Percentiles rank a stretch among this genome's conserved stretches.
These are phyloP conservation scores for Domatiomyces catenatus DNA, from an alignment of 2,329 filamentous ascomycete genomes.

Conservation along the genomic window DNA sequence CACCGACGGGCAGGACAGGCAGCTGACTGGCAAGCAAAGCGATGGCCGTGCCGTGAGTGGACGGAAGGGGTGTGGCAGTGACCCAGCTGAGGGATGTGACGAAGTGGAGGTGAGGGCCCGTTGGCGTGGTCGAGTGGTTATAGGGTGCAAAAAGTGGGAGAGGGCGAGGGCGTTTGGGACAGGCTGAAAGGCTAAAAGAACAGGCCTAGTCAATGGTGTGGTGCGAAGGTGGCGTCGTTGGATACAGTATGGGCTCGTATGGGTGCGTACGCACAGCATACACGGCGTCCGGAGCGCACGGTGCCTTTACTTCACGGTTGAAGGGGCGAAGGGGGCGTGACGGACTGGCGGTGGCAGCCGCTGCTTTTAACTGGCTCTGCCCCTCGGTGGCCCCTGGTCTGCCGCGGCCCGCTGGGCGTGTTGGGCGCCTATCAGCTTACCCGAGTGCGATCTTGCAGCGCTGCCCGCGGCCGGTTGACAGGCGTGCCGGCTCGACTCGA, in stretches of 20 bases:
- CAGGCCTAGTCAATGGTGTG: not conserved
- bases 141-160: not conserved
- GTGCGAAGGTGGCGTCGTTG: not conserved
- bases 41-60: not conserved
- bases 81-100: not conserved
- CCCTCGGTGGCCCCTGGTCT: not conserved
- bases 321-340: not conserved
- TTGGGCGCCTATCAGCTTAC: not conserved
- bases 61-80: not conserved
- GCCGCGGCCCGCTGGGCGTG: not conserved
- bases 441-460: not conserved
- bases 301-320: not conserved
- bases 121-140: not conserved
- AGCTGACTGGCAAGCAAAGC: not conserved
- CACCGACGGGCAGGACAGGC: not conserved
- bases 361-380: not conserved
- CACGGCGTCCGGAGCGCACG: not conserved
- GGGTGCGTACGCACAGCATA: not conserved
- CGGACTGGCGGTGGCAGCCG: not conserved
- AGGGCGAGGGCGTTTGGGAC: not conserved
- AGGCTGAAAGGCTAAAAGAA: constrained; percentile 1
- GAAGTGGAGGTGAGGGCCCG: not conserved
- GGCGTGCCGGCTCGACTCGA: not conserved
- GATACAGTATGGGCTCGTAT: not conserved
- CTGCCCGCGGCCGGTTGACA: not conserved